phyloP scores from a whole-genome alignment of 306 rosid genomes.

The Casuarina cunninghamiana region DNA sequence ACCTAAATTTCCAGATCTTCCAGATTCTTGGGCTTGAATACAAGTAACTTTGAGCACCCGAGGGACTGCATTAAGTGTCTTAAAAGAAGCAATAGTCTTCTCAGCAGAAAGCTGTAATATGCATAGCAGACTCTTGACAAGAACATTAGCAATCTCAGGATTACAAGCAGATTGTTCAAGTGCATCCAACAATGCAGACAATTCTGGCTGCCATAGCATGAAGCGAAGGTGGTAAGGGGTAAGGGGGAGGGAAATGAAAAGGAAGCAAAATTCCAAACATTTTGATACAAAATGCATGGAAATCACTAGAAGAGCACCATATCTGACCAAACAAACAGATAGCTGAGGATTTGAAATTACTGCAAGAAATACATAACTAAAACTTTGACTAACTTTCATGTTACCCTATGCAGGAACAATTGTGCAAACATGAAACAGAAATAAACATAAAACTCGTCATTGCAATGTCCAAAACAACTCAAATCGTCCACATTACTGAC shows the following conservation, averaged over 20 bases:
- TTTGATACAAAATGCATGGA: conserved; percentile 8
- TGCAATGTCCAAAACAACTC: background rate
- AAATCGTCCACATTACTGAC: background rate
- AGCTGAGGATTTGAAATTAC: conserved; percentile 6
- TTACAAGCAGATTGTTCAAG: conserved; percentile 82
- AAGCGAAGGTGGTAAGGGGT: conserved; percentile 1
- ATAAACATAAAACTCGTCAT: background rate
- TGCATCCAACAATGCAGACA: conserved; percentile 81
- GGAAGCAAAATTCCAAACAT: conserved; percentile 27
- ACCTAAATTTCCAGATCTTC: conserved; percentile 42
- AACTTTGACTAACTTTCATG: background rate
- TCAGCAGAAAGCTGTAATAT: conserved; percentile 75
- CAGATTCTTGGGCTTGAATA: conserved; percentile 78
- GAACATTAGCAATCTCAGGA: conserved; percentile 65
- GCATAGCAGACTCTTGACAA: conserved; percentile 65
- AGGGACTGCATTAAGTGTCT: conserved; percentile 68
- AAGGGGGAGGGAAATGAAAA: background rate
- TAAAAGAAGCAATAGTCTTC: conserved; percentile 77
- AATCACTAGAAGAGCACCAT: conserved; percentile 9
- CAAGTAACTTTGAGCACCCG: conserved; percentile 88
- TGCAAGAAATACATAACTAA: background rate
- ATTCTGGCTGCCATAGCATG: conserved; percentile 63
- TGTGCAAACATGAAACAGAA: background rate
- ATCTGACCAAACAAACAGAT: conserved; percentile 15
- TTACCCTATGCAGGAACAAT: background rate